Conservation (phyloP, 257 asterid species). For the Nicotiana paniculata region DNA sequence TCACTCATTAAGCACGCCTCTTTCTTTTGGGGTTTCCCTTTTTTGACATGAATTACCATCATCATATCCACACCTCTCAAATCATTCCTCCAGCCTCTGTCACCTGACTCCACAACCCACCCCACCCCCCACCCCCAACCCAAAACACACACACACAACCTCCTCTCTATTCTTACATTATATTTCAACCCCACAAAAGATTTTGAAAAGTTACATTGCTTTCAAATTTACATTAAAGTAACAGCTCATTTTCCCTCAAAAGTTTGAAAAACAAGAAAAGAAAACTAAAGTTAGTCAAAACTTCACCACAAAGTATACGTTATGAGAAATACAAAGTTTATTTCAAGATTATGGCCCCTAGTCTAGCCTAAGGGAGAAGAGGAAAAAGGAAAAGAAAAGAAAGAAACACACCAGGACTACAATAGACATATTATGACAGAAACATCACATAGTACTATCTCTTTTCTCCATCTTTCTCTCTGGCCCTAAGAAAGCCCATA, state of each 20-base stretch:
- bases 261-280: neutral
- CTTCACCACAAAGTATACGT: neutral
- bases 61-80: conserved; percentile 36
- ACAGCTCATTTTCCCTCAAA: conserved; percentile 6
- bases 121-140: neutral
- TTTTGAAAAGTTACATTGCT: neutral
- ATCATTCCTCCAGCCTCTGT: conserved; percentile 32
- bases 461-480: neutral
- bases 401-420: neutral
- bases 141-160: too few species aligned
- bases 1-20: conserved; percentile 53
- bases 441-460: neutral
- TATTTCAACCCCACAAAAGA: neutral
- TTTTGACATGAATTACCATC: conserved; percentile 43
- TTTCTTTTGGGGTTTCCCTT: conserved; percentile 26
- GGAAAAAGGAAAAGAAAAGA: neutral
- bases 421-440: neutral
- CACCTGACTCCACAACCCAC: conserved; percentile 12
- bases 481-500: neutral
- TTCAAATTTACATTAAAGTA: neutral
- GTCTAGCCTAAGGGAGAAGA: neutral
- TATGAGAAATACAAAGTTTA: neutral
- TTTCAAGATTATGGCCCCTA: neutral
- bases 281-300: neutral
- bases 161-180: too few species aligned